Evolutionary conservation across 345 rosid species (phyloP).

Genomic region (Eucalyptus pumila): DNA sequence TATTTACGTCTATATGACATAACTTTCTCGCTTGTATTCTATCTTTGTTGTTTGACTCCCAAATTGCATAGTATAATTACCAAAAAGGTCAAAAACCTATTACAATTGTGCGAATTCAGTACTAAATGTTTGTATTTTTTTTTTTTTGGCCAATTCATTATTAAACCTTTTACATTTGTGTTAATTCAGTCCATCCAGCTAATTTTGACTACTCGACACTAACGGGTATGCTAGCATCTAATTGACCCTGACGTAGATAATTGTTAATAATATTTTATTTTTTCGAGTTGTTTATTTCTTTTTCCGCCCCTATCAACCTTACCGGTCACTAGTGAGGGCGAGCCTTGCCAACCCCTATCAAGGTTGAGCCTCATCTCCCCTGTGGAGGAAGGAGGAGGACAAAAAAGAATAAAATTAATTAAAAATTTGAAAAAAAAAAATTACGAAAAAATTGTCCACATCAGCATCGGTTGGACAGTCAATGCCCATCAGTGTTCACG

Average conservation of each 20-base stretch:
- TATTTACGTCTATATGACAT: too few relatives aligned
- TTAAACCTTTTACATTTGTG: accelerated
- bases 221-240: accelerated
- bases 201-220: too few relatives aligned
- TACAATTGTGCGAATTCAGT: accelerated
- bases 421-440: too few relatives aligned
- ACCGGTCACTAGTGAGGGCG: accelerated
- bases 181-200: accelerated
- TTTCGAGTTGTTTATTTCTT: too few relatives aligned
- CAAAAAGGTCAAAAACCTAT: too few relatives aligned
- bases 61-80: not conserved
- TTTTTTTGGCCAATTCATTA: too few relatives aligned
- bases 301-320: accelerated
- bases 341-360: accelerated
- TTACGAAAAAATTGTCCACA: too few relatives aligned
- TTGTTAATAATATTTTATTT: too few relatives aligned
- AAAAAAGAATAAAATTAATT: too few relatives aligned
- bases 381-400: too few relatives aligned
- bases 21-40: not conserved
- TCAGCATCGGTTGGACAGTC: accelerated
- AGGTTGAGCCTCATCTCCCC: too few relatives aligned
- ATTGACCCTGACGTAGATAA: accelerated
- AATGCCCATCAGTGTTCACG: accelerated
- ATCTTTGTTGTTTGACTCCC: accelerated
- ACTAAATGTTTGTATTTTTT: too few relatives aligned